A percentile compares a stretch with the other conserved stretches of the same genome.
These are phyloP conservation scores for Hypomontagnella monticulosa DNA, from an alignment of 495 filamentous ascomycete genomes.

Conservation along the genomic window DNA sequence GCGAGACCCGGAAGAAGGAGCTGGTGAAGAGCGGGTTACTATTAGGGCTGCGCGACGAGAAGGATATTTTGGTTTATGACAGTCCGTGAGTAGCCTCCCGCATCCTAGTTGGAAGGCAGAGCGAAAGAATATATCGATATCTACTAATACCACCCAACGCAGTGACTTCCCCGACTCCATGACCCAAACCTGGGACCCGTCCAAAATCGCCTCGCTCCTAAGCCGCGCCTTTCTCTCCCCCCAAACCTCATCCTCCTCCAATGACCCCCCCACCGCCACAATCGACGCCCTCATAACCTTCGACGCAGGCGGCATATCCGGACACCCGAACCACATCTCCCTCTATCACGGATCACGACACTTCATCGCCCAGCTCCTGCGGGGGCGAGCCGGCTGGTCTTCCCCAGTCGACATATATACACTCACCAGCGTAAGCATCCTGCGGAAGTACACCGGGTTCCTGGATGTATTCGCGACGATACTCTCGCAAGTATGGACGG, in stretches of 20 bases:
- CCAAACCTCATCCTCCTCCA: constrained; percentile 46
- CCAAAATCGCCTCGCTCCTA: constrained; percentile 73
- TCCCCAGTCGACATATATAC: constrained; percentile 86
- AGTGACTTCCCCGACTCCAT: constrained; percentile 88
- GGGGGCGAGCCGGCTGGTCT: constrained; percentile 69
- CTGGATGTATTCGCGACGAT: constrained; percentile 78
- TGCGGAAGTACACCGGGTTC: constrained; percentile 82
- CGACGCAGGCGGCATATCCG: constrained; percentile 79
- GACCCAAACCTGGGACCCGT: constrained; percentile 75
- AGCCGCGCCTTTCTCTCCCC: constrained; percentile 72
- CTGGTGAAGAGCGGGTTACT: constrained; percentile 77
- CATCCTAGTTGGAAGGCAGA: too few relatives aligned
- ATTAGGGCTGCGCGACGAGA: constrained; percentile 75
- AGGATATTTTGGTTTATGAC: constrained; percentile 85
- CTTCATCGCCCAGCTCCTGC: constrained; percentile 72
- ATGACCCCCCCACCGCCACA: constrained; percentile 60
- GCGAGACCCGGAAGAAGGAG: constrained; percentile 81
- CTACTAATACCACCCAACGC: neutral
- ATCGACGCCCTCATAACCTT: constrained; percentile 92
- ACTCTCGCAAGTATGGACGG: constrained; percentile 52
- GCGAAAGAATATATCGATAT: too few relatives aligned
- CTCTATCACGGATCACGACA: constrained; percentile 81
- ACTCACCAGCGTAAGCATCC: constrained; percentile 71
- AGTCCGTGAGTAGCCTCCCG: constrained; percentile 58
- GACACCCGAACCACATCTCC: constrained; percentile 90